Conservation (phyloP, 2,329 filamentous ascomycete genomes). For the Didymella lethalis region DNA sequence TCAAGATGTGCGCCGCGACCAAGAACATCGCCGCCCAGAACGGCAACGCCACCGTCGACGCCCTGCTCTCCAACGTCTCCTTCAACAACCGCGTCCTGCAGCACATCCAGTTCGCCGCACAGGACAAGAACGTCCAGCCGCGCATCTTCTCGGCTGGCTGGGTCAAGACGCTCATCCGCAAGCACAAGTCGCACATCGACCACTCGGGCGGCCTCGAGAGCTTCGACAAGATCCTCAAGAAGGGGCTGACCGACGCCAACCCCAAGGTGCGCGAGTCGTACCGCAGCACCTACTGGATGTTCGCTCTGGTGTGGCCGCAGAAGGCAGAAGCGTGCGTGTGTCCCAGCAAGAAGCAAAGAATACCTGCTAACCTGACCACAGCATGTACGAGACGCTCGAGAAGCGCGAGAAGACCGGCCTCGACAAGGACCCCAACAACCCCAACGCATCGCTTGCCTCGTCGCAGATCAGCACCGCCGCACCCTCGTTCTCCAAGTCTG, state of each 20-base stretch:
- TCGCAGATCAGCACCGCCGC: constrained; percentile 58
- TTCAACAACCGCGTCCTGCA: constrained; percentile 84
- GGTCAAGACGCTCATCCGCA: constrained; percentile 82
- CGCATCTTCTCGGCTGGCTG: constrained; percentile 80
- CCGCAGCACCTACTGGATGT: constrained; percentile 86
- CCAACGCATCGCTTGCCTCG: constrained; percentile 64
- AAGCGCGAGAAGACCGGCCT: constrained; percentile 79
- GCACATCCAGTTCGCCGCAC: constrained; percentile 80
- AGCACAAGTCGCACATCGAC: constrained; percentile 85
- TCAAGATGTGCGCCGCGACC: constrained; percentile 87
- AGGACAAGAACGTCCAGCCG: constrained; percentile 93
- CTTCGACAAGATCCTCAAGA: constrained; percentile 87
- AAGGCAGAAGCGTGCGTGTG: constrained; percentile 73
- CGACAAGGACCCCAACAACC: constrained; percentile 84
- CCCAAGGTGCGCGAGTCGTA: constrained; percentile 87
- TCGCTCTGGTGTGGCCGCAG: constrained; percentile 77
- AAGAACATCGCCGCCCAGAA: constrained; percentile 92
- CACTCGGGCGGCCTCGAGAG: constrained; percentile 82
- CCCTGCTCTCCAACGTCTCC: constrained; percentile 78
- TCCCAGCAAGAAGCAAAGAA: neutral
- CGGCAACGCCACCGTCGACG: constrained; percentile 81
- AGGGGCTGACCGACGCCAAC: constrained; percentile 87
- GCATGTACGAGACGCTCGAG: constrained; percentile 81
- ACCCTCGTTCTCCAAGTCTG: constrained; percentile 53
- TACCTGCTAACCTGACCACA: constrained; percentile 47